Evolutionary conservation across 2,329 filamentous ascomycete genomes (phyloP), one percentile per base, ranked within the genome.

Genomic region (Stromatinia cepivora): DNA sequence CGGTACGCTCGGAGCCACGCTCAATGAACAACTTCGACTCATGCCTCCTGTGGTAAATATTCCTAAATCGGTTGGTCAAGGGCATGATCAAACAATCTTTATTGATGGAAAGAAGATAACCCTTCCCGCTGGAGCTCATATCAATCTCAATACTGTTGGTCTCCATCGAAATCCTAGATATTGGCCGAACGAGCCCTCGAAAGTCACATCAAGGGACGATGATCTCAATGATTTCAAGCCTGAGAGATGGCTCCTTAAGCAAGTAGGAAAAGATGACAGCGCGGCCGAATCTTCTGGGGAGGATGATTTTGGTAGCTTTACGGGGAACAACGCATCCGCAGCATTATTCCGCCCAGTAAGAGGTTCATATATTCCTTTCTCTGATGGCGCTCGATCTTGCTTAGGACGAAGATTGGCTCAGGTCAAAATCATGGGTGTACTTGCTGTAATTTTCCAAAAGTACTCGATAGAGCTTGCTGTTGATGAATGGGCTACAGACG

Each of bases 11-110:
- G 92, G 90, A 25, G 92, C 92, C 5, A 86, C 90, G 74, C 86
- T 94, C 84, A 92, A 93, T 76, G 92, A 95, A 81, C 88, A 90
- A 50, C 83, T 95, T 66, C 88, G 92, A 15, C 76, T 93, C 54
- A 83, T 92, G 70, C 91, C 92, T 2, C 88, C 92, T 0, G 89
- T 92, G 25, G 81, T 88, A 56, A 86, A 85, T 66, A 89, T 95
- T 36, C 92, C 92, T 39, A 95, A 95, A 80, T 85, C 82, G 66
- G 85, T 87, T 6, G 76, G 79, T 4, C 77, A 80, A 3, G 75
- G 77, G 2, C 76, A 81, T 31, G 84, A 85, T 65, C 89, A 93
- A 79, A 77, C 82, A 28, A 77, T 94, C 54, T 83, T 79, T 3
- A 66, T 75, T 34, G 71, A 76, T 56, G 72, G 72, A n/a, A 71